Evolutionary conservation across 2,329 filamentous ascomycete species (phyloP).

Genomic region (Fusarium redolens): DNA sequence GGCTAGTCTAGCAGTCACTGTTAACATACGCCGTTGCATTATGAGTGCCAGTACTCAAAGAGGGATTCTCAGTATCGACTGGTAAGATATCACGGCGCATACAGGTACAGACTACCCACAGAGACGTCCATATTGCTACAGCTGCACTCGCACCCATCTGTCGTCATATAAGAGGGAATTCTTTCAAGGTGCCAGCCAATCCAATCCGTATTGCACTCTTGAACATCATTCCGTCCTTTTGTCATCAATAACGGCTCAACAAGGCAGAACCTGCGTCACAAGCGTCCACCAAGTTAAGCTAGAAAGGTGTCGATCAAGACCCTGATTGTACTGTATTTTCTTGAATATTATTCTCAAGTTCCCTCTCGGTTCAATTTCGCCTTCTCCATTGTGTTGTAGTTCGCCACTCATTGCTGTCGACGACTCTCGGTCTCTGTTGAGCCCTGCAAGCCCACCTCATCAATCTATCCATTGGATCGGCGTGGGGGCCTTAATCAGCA

Average conservation of each 20-base stretch:
- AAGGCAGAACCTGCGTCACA: conserved; percentile 35
- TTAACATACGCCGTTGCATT: neutral
- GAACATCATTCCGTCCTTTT: neutral
- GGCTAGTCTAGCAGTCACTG: neutral
- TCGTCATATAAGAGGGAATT: neutral
- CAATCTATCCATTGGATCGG: conserved; percentile 12
- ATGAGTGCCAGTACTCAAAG: neutral
- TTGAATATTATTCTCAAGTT: neutral
- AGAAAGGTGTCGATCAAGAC: conserved; percentile 27
- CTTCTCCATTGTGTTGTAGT: neutral
- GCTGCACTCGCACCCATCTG: neutral
- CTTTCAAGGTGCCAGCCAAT: neutral
- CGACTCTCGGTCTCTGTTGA: neutral
- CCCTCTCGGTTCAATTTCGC: conserved; percentile 2
- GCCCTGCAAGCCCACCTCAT: conserved; percentile 9
- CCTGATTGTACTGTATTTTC: conserved; percentile 1
- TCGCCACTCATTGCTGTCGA: conserved; percentile 20
- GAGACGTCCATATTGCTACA: neutral
- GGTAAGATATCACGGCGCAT: neutral
- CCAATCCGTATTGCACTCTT: neutral
- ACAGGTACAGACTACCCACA: neutral
- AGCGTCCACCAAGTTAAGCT: conserved; percentile 5
- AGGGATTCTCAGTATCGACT: neutral
- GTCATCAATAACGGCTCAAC: conserved; percentile 7
- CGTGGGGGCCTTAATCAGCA: conserved; percentile 4